Base-by-base conservation (phyloP, 1,284 basidiomycete genomes). In the Malassezia obtusa region DNA sequence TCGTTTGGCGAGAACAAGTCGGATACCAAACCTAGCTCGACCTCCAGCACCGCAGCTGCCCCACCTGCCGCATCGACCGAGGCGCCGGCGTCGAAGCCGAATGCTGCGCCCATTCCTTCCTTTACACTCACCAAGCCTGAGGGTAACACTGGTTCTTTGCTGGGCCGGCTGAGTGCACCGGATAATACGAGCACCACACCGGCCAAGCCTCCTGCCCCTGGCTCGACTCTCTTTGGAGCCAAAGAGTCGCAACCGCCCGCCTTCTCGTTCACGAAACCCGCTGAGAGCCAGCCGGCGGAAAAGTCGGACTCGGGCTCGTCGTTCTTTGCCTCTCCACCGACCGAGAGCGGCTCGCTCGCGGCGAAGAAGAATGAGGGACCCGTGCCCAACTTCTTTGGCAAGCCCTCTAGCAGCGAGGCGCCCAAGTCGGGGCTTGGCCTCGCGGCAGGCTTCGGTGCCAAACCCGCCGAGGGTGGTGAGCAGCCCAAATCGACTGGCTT, bases 1-100 rank as follows among this genome's bases (percentile, higher is more conserved):
- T 58, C 61, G 28, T 71, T 72, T 46, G 63, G 60, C 38, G 48
- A 24, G 21, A 28, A 17, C 17, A n/a, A n/a, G 28, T 17, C 7
- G 24, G 28, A 30, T 12, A 32, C 43, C 43, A 45, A 45, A 28
- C 17, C 28, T 7, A 22, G 26, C 26, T 9, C 14, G 22, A 21
- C 21, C 2, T 6, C n/a, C 12, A 17, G 12, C 3, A 11, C 37
- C 19, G 9, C 28, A n/a, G 28, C 43, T 45, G 17, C n/a, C n/a
- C n/a, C 43, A 7, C 21, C 43, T 10, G 17, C 28, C 5, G 17
- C 43, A 9, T 11, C 15, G 33, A 31, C 4, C 30, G 30, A 31
- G 30, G 30, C 30, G 8, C 30, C 30, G 3, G 26, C 38, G 2
- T 21, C 38, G 4, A 40, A n/a, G n/a, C n/a, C n/a, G n/a, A n/a